Percentiles rank a stretch among this genome's conserved stretches.
phyloP scores from a whole-genome alignment of 768 basidiomycete species.

The Termitomyces sp. region DNA sequence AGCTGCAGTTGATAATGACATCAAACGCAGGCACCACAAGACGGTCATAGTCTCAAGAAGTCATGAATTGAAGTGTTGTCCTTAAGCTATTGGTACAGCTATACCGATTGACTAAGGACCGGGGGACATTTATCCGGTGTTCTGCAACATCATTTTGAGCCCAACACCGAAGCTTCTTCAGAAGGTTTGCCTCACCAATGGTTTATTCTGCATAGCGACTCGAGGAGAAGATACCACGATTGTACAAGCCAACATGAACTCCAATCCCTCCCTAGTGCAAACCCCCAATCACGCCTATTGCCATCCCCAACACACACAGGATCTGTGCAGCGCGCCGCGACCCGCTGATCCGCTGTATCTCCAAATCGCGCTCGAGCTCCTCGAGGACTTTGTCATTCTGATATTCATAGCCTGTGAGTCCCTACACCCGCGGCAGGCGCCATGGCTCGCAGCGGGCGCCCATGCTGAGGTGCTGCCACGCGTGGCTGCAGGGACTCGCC shows the following conservation, averaged over 20 bases:
- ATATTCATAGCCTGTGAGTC: slow-evolving; percentile 8
- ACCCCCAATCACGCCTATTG: slow-evolving; percentile 17
- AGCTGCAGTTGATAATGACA: no score
- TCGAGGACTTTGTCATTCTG: slow-evolving; percentile 19
- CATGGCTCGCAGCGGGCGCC: slow-evolving; percentile 12
- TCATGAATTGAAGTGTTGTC: no score
- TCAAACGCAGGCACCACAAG: no score
- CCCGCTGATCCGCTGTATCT: slow-evolving; percentile 22
- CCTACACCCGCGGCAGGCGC: not conserved
- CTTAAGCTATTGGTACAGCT: no score
- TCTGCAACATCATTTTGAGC: not conserved
- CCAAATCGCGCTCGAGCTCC: slow-evolving; percentile 14
- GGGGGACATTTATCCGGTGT: not conserved
- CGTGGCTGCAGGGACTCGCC: not conserved
- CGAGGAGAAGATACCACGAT: not conserved
- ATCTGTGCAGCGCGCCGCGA: slow-evolving; percentile 24
- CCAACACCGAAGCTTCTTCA: not conserved
- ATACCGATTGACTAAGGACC: no score
- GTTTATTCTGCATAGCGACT: not conserved
- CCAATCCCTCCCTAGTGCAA: not conserved
- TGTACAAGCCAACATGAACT: not conserved
- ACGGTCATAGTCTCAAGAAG: no score
- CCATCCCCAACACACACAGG: slow-evolving; percentile 17
- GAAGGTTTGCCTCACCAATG: not conserved
- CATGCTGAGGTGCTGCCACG: not conserved